A percentile compares a stretch with the other conserved stretches of the same genome.
phyloP scores from a whole-genome alignment of 768 basidiomycete genomes.

The Candolleomyces efflorescens region DNA sequence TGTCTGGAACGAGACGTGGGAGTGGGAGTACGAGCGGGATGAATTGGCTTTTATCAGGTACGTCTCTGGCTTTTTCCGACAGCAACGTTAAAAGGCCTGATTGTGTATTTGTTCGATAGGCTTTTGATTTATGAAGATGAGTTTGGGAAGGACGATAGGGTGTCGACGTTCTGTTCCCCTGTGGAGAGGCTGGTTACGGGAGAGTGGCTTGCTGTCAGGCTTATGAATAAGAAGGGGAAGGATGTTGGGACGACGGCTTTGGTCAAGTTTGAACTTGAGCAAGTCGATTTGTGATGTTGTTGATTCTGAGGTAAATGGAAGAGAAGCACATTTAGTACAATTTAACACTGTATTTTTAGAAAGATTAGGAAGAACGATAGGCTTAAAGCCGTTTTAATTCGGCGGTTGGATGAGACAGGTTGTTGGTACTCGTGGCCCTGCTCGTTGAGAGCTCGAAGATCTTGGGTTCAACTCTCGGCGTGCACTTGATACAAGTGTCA shows the following conservation, averaged over 20 bases:
- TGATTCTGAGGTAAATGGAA: too few species aligned
- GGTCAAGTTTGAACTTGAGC: constrained; percentile 17
- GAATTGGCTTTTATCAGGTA: constrained; percentile 52
- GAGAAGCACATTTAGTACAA: too few species aligned
- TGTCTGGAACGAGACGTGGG: constrained; percentile 38
- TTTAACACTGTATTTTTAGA: too few species aligned
- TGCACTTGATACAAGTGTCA: too few species aligned
- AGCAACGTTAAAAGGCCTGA: neutral
- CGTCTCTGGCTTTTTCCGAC: constrained; percentile 6
- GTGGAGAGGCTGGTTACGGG: constrained; percentile 41
- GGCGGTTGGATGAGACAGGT: too few species aligned
- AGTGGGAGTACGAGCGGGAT: constrained; percentile 49
- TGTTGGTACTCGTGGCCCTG: too few species aligned
- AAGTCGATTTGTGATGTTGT: neutral
- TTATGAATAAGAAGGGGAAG: constrained; percentile 51
- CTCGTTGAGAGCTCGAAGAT: too few species aligned
- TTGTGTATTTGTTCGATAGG: constrained; percentile 15
- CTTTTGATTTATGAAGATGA: constrained; percentile 36
- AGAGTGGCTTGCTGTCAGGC: constrained; percentile 41
- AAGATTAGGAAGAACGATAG: too few species aligned
- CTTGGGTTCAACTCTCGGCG: too few species aligned
- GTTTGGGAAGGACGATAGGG: constrained; percentile 38
- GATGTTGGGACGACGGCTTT: constrained; percentile 37
- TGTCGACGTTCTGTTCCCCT: constrained; percentile 53
- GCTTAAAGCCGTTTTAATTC: too few species aligned